phyloP scores from a whole-genome alignment of 2,329 filamentous ascomycete species.

The Ophidiomyces ophidiicola region DNA sequence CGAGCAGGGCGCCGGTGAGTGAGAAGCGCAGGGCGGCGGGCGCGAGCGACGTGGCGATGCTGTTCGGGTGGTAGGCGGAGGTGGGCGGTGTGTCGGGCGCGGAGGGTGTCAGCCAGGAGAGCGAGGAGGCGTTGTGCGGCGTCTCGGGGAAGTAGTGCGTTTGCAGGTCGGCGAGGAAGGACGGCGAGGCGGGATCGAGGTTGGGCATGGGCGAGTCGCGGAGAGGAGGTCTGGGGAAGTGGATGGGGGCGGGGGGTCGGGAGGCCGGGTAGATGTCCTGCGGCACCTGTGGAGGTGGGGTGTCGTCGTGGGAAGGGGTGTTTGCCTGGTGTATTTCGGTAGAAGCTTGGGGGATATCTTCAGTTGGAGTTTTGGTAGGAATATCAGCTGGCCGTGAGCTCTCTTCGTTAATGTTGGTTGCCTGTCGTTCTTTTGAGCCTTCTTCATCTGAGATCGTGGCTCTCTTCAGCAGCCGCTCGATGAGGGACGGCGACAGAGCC shows the following conservation, averaged over 20 bases:
- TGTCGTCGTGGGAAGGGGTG: slow-evolving; percentile 22
- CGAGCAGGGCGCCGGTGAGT: slow-evolving; percentile 67
- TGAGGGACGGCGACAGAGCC: slow-evolving; percentile 60
- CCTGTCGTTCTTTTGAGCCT: neutral
- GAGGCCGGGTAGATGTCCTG: slow-evolving; percentile 32
- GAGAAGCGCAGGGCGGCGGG: slow-evolving; percentile 74
- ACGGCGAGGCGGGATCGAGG: slow-evolving; percentile 68
- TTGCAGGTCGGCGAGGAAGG: slow-evolving; percentile 76
- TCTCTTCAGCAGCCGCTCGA: slow-evolving; percentile 63
- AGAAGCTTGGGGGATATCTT: slow-evolving; percentile 8
- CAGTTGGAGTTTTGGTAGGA: slow-evolving; percentile 11
- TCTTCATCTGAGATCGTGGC: slow-evolving; percentile 57
- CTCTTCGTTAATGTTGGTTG: slow-evolving; percentile 18
- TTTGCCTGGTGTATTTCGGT: slow-evolving; percentile 10
- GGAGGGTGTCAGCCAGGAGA: slow-evolving; percentile 80
- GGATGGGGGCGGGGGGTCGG: slow-evolving; percentile 27
- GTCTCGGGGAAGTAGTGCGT: slow-evolving; percentile 87
- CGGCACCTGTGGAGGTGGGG: slow-evolving; percentile 26
- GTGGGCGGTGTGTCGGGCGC: slow-evolving; percentile 51
- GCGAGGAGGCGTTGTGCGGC: slow-evolving; percentile 67
- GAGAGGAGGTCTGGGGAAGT: slow-evolving; percentile 36
- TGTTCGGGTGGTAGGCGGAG: slow-evolving; percentile 70
- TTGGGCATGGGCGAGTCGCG: slow-evolving; percentile 46
- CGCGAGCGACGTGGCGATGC: slow-evolving; percentile 50
- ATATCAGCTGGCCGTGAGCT: slow-evolving; percentile 21